Conservation (phyloP, 805 yeast genomes). For the Yarrowia hollandica region DNA sequence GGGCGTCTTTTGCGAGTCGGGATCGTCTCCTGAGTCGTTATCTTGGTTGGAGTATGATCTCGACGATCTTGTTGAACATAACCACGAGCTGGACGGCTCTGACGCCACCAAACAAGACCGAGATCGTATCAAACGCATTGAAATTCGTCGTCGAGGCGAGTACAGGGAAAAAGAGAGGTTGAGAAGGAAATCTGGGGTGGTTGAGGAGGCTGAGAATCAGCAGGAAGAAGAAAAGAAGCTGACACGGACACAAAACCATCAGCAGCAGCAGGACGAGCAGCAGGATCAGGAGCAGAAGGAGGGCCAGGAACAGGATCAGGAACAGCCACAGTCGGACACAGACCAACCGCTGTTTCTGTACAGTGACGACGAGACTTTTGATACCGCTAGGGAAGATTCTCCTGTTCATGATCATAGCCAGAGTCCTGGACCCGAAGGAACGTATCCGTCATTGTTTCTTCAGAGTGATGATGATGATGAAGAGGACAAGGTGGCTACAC, state of each 20-base stretch:
- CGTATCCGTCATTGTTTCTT: neutral
- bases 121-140: no score
- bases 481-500: no score
- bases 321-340: no score
- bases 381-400: no score
- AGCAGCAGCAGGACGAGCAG: no score
- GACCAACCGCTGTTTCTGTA: neutral
- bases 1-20: neutral
- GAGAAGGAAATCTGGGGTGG: neutral
- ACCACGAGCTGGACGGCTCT: neutral
- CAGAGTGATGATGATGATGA: neutral
- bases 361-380: neutral
- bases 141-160: no score
- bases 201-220: neutral
- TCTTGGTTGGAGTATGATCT: slow-evolving; percentile 6
- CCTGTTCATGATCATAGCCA: no score
- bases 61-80: neutral
- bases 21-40: no score
- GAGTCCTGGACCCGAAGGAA: neutral
- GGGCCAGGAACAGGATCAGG: no score
- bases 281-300: no score
- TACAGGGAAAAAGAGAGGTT: no score
- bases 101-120: neutral
- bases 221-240: neutral
- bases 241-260: no score